Conservation (phyloP, 371 early-diverging fungal genomes). For the Mortierella sp. region DNA sequence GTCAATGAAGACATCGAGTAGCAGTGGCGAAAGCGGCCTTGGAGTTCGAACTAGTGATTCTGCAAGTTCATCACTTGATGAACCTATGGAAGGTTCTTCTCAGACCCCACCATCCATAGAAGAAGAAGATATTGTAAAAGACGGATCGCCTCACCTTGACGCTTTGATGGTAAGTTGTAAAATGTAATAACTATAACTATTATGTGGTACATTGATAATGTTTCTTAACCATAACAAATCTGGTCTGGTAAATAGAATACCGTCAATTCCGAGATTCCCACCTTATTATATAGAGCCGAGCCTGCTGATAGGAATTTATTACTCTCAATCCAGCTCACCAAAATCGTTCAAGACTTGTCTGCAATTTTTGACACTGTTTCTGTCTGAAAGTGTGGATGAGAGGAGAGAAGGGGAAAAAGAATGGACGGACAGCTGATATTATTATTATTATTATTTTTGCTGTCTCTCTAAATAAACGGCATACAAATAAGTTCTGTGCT, state of each 20-base stretch:
- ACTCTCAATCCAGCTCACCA: constrained; percentile 28
- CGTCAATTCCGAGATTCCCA: constrained; percentile 28
- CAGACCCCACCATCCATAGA: constrained; percentile 9
- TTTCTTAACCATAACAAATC: background rate
- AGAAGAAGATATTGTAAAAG: constrained; percentile 19
- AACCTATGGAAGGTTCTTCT: constrained; percentile 2
- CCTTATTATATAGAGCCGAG: constrained; percentile 28
- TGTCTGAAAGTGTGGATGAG: background rate
- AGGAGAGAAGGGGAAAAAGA: background rate
- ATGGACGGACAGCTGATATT: background rate
- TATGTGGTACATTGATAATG: background rate
- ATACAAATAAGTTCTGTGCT: too few relatives aligned
- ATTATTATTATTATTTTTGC: background rate
- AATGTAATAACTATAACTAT: background rate
- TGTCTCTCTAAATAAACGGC: too few relatives aligned
- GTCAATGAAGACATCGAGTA: constrained; percentile 22
- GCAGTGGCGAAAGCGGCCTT: background rate
- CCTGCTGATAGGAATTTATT: constrained; percentile 36
- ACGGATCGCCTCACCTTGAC: constrained; percentile 29
- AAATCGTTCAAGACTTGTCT: constrained; percentile 23
- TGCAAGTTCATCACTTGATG: constrained; percentile 5
- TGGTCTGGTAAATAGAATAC: constrained; percentile 16
- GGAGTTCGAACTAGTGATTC: background rate
- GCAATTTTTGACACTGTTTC: constrained; percentile 28
- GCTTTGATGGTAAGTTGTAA: constrained; percentile 24